Evolutionary conservation across 495 filamentous ascomycete species (phyloP).

Genomic region (Neurospora tetrasperma): DNA sequence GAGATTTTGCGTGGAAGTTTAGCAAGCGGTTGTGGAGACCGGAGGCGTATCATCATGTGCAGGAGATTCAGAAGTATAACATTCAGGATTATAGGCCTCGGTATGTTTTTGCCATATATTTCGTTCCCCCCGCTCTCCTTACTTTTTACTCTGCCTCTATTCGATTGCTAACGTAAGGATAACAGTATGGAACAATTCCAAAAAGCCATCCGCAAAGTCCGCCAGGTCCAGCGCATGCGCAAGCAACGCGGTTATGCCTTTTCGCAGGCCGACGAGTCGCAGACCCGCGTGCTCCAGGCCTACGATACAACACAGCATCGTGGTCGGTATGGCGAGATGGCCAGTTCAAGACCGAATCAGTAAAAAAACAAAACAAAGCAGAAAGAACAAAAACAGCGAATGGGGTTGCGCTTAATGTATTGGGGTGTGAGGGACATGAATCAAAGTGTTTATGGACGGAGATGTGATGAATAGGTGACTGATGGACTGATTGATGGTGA

Average conservation of each 20-base stretch:
- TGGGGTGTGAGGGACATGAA: too few relatives aligned
- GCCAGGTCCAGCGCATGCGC: slow-evolving; percentile 97
- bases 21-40: slow-evolving; percentile 94
- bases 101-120: slow-evolving; percentile 28
- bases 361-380: background rate
- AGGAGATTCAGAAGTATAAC: slow-evolving; percentile 99
- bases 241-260: slow-evolving; percentile 98
- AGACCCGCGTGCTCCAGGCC: slow-evolving; percentile 85
- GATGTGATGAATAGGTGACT: background rate
- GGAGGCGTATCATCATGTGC: slow-evolving; percentile 94
- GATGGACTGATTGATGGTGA: background rate
- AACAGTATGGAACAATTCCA: slow-evolving; percentile 98
- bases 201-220: slow-evolving; percentile 96
- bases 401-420: too few relatives aligned
- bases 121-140: background rate
- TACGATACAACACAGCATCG: slow-evolving; percentile 93
- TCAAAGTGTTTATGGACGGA: background rate
- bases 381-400: too few relatives aligned
- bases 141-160: background rate
- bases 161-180: slow-evolving; percentile 4
- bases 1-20: slow-evolving; percentile 81
- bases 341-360: slow-evolving; percentile 46
- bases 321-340: slow-evolving; percentile 95
- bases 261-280: slow-evolving; percentile 91
- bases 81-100: slow-evolving; percentile 96